These are phyloP conservation scores for Candida nanaspora DNA, from an alignment of 805 yeast genomes.

Conservation along the genomic window DNA sequence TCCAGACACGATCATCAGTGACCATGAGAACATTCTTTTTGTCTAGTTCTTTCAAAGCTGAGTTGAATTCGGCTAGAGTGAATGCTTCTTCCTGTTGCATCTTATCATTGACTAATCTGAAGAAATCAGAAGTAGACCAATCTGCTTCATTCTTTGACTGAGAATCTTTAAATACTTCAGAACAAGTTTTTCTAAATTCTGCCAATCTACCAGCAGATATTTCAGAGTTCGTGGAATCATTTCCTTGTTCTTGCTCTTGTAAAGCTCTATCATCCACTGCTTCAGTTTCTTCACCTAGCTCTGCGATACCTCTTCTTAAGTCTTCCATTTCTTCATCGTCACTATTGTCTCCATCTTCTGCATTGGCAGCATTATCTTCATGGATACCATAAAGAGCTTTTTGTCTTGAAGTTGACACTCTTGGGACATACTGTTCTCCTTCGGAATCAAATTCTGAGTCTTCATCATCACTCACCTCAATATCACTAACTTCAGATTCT, in stretches of 20 bases:
- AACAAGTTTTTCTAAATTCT: slow-evolving; percentile 38
- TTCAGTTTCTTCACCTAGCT: slow-evolving; percentile 10
- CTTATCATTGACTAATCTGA: slow-evolving; percentile 16
- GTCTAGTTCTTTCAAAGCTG: slow-evolving; percentile 36
- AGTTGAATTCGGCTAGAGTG: slow-evolving; percentile 34
- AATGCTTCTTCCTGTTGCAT: slow-evolving; percentile 40
- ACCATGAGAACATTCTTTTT: slow-evolving; percentile 39
- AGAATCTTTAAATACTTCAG: slow-evolving; percentile 35
- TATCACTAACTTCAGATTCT: slow-evolving; percentile 11
- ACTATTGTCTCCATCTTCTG: background rate
- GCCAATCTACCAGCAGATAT: slow-evolving; percentile 45
- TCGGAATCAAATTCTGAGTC: slow-evolving; percentile 14
- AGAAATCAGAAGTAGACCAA: slow-evolving; percentile 17
- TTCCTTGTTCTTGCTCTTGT: slow-evolving; percentile 1
- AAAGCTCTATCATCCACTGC: background rate
- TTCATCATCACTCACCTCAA: slow-evolving; percentile 21
- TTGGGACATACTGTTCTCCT: slow-evolving; percentile 7
- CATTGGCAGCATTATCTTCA: slow-evolving; percentile 3
- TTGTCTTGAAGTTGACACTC: slow-evolving; percentile 10
- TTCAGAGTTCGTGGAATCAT: slow-evolving; percentile 19
- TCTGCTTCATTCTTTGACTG: slow-evolving; percentile 36
- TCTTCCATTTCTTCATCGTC: slow-evolving; percentile 14
- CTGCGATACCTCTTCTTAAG: slow-evolving; percentile 17
- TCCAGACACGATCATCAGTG: slow-evolving; percentile 42
- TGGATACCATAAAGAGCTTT: slow-evolving; percentile 7